Base-by-base conservation (phyloP, 495 filamentous ascomycete genomes). In the Neurospora sp. region DNA sequence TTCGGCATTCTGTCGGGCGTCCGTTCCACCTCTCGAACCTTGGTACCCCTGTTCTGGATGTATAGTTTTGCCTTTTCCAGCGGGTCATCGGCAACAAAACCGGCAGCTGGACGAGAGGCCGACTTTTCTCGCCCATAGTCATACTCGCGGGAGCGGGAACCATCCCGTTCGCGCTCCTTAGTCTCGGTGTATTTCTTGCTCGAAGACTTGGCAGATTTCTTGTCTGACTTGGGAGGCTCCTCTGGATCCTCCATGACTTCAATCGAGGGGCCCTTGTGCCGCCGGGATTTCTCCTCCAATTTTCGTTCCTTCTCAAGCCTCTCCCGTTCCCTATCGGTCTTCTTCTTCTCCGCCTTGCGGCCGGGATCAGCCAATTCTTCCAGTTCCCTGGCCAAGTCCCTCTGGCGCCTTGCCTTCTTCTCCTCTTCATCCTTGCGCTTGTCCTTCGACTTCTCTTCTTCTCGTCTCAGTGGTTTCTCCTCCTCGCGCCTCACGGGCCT, bases 231-330 rank as follows among this genome's bases (percentile, higher is more conserved):
- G 27, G 79, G 77, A 27, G 75, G 38, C 14, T 76, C 77, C 31
- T 70, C 69, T 11, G 72, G 73, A 23, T 76, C 76, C n/a, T 83
- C 83, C 37, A 81, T 74, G 71, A 79, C 75, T 60, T 78, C 74
- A 8, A 75, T 60, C 76, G 79, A 76, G 73, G 79, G 73, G 40
- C 72, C 74, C 44, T n/a, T 54, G 46, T 77, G 70, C 37, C 79
- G 74, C 62, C 78, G 80, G 69, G 76, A 72, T 74, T 84, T 85
- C 0, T 85, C 82, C 37, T 85, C 84, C 76, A 42, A 20, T 5
- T 75, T 76, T 35, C 75, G 79, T 71, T 81, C 78, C 73, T 80
- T 82, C 7, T 82, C 80, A 27, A 72, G 46, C 54, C 75, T 78
- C 46, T 73, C 70, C 40, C 69, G n/a, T 71, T 74, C 69, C 44